A percentile compares a stretch with the other conserved stretches of the same genome.
Evolutionary conservation across 192 early-diverging fungal genomes (phyloP).

Genomic region (Entomortierella chlamydospora): DNA sequence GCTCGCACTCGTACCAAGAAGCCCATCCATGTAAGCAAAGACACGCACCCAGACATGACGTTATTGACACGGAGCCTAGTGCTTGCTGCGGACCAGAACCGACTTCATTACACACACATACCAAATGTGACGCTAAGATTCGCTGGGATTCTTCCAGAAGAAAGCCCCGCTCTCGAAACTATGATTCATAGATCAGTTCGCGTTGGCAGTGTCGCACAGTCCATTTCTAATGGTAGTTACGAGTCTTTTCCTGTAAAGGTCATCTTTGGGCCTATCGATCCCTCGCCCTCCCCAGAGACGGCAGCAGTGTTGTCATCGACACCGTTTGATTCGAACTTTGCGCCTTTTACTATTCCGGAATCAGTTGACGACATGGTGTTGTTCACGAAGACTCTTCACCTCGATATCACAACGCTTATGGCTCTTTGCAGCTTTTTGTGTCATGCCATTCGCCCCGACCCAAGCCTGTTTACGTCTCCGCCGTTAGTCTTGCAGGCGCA

Average conservation of each 20-base stretch:
- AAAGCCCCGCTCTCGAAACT: slow-evolving; percentile 24
- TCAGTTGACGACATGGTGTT: slow-evolving; percentile 34
- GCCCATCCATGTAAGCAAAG: slow-evolving; percentile 42
- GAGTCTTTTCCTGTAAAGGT: slow-evolving; percentile 22
- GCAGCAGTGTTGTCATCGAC: background rate
- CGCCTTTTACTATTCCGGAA: slow-evolving; percentile 28
- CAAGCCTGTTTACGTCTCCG: slow-evolving; percentile 42
- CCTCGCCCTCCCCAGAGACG: background rate
- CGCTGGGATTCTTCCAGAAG: slow-evolving; percentile 36
- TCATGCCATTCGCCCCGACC: slow-evolving; percentile 43
- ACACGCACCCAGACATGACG: slow-evolving; percentile 42
- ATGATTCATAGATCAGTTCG: slow-evolving; percentile 41
- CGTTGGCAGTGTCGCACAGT: slow-evolving; percentile 18
- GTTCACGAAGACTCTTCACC: slow-evolving; percentile 54
- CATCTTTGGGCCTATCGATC: slow-evolving; percentile 15
- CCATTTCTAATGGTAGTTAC: slow-evolving; percentile 3
- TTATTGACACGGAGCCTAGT: slow-evolving; percentile 35
- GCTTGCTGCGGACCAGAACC: slow-evolving; percentile 49
- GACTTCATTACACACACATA: slow-evolving; percentile 31
- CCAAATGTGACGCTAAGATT: slow-evolving; percentile 29
- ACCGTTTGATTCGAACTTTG: slow-evolving; percentile 13
- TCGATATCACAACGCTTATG: slow-evolving; percentile 62
- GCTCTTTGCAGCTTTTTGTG: slow-evolving; percentile 58
- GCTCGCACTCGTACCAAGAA: background rate
- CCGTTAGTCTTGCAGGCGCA: slow-evolving; percentile 56